Conservation (phyloP, 768 basidiomycete genomes). For the Megacollybia marginata region DNA sequence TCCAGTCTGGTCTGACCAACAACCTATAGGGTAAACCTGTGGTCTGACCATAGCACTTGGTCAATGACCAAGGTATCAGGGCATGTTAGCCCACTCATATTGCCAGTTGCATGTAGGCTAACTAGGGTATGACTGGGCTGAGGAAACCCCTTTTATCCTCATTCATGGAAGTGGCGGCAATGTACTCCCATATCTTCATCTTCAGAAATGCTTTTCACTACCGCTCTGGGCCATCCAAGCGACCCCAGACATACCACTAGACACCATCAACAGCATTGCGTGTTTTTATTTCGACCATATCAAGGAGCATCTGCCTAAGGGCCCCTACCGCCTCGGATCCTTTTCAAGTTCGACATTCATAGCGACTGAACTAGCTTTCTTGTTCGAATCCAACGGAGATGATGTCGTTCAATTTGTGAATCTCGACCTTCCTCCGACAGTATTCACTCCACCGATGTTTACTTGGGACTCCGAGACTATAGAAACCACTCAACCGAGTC, state of each 20-base stretch:
- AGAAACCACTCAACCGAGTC: not conserved
- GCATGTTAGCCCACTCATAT: no score
- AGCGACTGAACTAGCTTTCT: conserved; percentile 1
- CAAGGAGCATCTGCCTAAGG: conserved; percentile 3
- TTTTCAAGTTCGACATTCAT: conserved; percentile 1
- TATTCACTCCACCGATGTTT: not conserved
- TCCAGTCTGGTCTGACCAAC: no score
- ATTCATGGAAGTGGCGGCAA: not conserved
- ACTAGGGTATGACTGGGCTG: not conserved
- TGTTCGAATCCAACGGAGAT: conserved; percentile 6
- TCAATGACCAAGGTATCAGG: no score
- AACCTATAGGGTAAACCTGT: not conserved
- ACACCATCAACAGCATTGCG: not conserved
- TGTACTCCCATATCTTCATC: not conserved
- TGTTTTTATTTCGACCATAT: conserved; percentile 5
- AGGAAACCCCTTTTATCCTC: not conserved
- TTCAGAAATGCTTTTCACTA: not conserved
- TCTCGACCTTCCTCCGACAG: conserved; percentile 4
- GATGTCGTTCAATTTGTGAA: conserved; percentile 3
- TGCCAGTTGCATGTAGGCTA: no score
- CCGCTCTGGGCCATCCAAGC: conserved; percentile 5
- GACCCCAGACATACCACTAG: conserved; percentile 5
- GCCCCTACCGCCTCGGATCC: conserved; percentile 7
- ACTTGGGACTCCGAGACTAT: not conserved
- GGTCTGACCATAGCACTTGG: no score